phyloP scores from a whole-genome alignment of 768 basidiomycete species.

The Psilocybe cubensis region DNA sequence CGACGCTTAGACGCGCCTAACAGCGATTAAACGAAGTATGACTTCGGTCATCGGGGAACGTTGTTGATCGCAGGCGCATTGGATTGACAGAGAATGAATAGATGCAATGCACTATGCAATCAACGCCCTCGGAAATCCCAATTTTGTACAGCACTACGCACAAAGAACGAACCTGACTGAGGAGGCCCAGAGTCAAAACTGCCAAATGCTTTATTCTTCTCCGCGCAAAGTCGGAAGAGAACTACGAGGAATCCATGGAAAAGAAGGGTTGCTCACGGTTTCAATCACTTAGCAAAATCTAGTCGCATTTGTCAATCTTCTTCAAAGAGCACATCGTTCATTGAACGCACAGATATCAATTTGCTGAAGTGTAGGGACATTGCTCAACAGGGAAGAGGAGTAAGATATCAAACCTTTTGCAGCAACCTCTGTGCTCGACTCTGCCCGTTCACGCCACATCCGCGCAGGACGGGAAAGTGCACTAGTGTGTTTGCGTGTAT shows the following conservation, averaged over 20 bases:
- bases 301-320: too few species aligned
- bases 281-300: too few species aligned
- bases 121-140: neutral
- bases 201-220: too few species aligned
- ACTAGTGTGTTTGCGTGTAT: slow-evolving; percentile 26
- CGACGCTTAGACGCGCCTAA: neutral
- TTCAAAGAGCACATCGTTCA: too few species aligned
- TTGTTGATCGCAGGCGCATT: neutral
- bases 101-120: slow-evolving; percentile 5
- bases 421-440: too few species aligned
- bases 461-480: neutral
- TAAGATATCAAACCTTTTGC: too few species aligned
- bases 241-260: neutral
- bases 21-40: neutral
- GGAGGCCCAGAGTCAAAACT: neutral
- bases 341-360: too few species aligned
- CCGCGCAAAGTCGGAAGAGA: too few species aligned
- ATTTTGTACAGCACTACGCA: neutral
- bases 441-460: neutral
- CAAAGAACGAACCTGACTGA: neutral
- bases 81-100: slow-evolving; percentile 60
- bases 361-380: too few species aligned
- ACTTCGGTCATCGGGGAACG: slow-evolving; percentile 10
- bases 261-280: too few species aligned
- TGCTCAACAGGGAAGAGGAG: too few species aligned